A percentile compares a stretch with the other conserved stretches of the same genome.
Conservation (phyloP, 257 asterid genomes). For the Petrea volubilis region DNA sequence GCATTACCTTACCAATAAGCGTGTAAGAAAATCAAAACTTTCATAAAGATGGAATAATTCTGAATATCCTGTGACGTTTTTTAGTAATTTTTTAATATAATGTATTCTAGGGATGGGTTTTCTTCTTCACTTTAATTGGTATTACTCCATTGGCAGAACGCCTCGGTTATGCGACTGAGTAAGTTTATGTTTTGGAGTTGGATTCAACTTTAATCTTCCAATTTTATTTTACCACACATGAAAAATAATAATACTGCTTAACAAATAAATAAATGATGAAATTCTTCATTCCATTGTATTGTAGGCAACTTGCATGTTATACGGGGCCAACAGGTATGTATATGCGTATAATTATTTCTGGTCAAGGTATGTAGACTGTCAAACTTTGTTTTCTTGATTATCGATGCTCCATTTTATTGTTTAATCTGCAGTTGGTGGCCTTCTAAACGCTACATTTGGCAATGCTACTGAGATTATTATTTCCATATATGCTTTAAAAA, state of each 20-base stretch:
- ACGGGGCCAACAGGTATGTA: conserved; percentile 77
- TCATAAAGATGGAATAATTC: background rate
- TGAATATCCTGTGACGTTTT: background rate
- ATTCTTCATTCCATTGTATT: conserved; percentile 3
- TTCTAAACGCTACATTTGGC: conserved; percentile 94
- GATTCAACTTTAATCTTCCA: no score
- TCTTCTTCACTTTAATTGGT: conserved; percentile 88
- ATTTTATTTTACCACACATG: no score
- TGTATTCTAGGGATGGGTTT: conserved; percentile 74
- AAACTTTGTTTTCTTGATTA: no score
- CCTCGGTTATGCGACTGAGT: conserved; percentile 95
- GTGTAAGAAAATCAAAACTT: conserved; percentile 53
- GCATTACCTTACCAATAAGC: conserved; percentile 65
- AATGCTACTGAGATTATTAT: conserved; percentile 98
- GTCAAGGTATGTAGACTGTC: background rate
- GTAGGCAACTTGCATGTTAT: conserved; percentile 74
- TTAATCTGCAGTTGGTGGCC: conserved; percentile 85
- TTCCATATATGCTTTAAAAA: conserved; percentile 83
- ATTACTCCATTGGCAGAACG: conserved; percentile 97
- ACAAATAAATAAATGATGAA: no score
- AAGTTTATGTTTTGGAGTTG: conserved; percentile 44
- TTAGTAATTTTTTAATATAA: background rate
- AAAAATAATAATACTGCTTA: no score
- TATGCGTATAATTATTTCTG: background rate
- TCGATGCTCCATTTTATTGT: background rate